Base-by-base conservation (phyloP, 441 rosid genomes). In the Euphorbia corollata region DNA sequence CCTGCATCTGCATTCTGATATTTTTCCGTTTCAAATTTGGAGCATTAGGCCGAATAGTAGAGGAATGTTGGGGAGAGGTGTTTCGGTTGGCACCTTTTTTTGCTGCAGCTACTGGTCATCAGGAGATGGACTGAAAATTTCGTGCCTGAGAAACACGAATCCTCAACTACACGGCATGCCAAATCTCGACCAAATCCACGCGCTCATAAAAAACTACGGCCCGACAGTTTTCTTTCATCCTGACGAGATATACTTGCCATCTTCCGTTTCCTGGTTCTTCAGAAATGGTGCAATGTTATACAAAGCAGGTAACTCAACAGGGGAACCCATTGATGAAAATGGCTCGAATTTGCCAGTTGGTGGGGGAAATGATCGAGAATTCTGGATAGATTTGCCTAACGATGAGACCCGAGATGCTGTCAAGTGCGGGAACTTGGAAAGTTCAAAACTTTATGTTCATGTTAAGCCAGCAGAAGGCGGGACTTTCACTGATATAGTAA, bases 391-490 rank as follows among this genome's bases (percentile, higher is more conserved):
- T 65, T 75, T 93, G 73, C 97, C 95, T 0, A 70, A 15, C 22
- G 85, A 80, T 61, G 76, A 77, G 16, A 30, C 54, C 18, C 74
- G 79, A 70, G 70, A 71, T 8, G 53, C 24, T 24, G 64, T 90
- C 58, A 90, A 81, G 68, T 61, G n/a, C 48, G 96, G 98, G 68
- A 83, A 85, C 69, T 48, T 88, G 67, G 86, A 75, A 68, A 87
- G 86, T 48, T 84, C 97, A 7, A 81, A 88, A 65, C 88, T 90
- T 64, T 90, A 90, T 60, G 69, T 79, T 61, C 97, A 92, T 65
- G 81, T 85, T 71, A 92, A 88, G 77, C 94, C 96, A 38, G 90
- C 92, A 36, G 60, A 77, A 19, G 96, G 94, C 55, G 97, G 94
- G 41, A 84, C 91, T 48, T 90, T 80, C 79, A 88, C 90, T 5